Percentiles rank a stretch among this genome's conserved stretches.
Conservation (phyloP, 257 asterid species). For the Fraxinus cuspidata region DNA sequence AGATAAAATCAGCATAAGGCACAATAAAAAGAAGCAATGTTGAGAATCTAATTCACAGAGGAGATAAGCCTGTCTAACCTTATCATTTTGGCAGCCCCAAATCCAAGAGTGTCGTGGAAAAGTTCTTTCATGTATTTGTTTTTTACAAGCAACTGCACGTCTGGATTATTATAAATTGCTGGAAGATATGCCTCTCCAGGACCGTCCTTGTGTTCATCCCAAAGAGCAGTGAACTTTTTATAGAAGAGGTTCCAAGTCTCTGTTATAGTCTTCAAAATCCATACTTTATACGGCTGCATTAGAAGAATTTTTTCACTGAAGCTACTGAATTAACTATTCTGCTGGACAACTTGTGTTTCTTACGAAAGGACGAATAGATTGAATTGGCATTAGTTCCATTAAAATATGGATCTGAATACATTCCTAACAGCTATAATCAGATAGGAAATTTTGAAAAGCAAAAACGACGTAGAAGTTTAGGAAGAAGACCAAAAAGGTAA, state of each 20-base stretch:
- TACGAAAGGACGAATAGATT: neutral
- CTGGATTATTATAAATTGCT: slow-evolving; percentile 67
- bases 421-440: no score
- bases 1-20: slow-evolving; percentile 7
- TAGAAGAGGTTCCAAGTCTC: slow-evolving; percentile 92
- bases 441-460: neutral
- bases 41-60: neutral
- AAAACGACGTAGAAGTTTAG: neutral
- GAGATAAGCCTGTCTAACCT: slow-evolving; percentile 45
- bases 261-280: slow-evolving; percentile 80
- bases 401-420: no score
- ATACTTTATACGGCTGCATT: slow-evolving; percentile 64
- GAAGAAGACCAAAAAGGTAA: neutral
- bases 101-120: slow-evolving; percentile 88
- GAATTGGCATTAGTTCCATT: no score
- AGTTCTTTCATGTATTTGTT: slow-evolving; percentile 72
- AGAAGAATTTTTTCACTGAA: neutral
- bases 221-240: slow-evolving; percentile 71
- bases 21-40: neutral
- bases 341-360: neutral
- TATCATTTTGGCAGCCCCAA: slow-evolving; percentile 96
- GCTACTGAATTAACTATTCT: neutral
- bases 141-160: slow-evolving; percentile 56
- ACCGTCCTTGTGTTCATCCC: slow-evolving; percentile 89
- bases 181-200: slow-evolving; percentile 98